These are phyloP conservation scores for Perkinsus olseni DNA, from an alignment of 169 alveolate species.

Conservation along the genomic window DNA sequence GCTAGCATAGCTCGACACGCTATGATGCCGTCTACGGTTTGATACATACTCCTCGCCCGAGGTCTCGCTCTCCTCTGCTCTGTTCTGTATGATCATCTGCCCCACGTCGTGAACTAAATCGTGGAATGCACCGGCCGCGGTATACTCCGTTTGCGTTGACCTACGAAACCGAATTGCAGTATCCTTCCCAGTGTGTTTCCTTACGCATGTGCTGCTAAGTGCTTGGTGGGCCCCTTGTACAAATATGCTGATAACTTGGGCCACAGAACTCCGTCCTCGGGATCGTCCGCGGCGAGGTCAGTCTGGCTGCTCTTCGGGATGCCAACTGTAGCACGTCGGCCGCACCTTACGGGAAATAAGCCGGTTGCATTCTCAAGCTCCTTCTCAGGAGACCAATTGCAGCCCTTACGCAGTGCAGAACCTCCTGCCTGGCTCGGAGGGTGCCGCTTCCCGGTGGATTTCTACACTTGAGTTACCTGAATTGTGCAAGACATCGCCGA, in stretches of 20 bases:
- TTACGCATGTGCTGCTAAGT: neutral
- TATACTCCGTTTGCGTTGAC: neutral
- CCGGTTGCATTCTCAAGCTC: neutral
- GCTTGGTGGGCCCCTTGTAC: neutral
- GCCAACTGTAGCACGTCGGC: neutral
- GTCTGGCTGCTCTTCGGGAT: neutral
- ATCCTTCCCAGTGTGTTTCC: neutral
- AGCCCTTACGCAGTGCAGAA: neutral
- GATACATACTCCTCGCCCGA: neutral
- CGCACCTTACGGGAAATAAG: neutral
- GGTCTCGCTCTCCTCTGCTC: neutral
- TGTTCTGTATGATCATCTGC: neutral
- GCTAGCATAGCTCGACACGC: too few relatives aligned
- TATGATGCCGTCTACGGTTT: too few relatives aligned
- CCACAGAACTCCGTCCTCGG: neutral
- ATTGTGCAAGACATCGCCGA: too few relatives aligned
- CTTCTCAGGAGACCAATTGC: neutral
- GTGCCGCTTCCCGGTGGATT: neutral
- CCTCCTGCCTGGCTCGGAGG: neutral
- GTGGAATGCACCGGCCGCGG: neutral
- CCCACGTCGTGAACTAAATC: neutral
- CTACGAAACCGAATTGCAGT: neutral
- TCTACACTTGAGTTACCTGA: neutral
- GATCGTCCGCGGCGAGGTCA: neutral
- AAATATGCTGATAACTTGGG: neutral